Base-by-base conservation (phyloP, 2,329 filamentous ascomycete genomes). In the Diaporthe sp. region DNA sequence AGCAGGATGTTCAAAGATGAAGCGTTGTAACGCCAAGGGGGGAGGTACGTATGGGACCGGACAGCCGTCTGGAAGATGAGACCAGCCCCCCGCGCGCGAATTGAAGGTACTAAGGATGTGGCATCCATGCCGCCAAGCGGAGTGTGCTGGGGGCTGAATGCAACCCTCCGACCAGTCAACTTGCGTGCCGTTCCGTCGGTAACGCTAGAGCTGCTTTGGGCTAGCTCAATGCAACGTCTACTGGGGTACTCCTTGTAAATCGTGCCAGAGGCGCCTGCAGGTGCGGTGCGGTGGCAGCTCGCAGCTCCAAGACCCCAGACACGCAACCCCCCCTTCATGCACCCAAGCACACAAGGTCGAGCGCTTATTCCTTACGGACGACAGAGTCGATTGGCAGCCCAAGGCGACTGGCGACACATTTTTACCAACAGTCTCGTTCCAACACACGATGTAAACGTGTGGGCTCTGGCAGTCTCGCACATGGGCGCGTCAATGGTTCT, bases 321-420 rank as follows among this genome's bases (percentile, higher is more conserved):
- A 25, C 49, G 55, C 49, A 22, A 22, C 65, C 17, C 34, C 22
- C 37, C 49, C 46, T n/a, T 34, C 17, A 51, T 34, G 62, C 44
- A 25, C n/a, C 46, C 44, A 22, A 9, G 49, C 65, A 70, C 65
- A 22, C 65, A 31, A 60, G 71, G 60, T 53, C 25, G 37, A 72
- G 74, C 74, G 74, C 74, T 72, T 75, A 75, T 49, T 60, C 22
- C 55, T 58, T 44, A 62, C 46, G n/a, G 58, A 31, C 58, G 53
- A 60, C 55, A 25, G 31, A 31, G 57, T 62, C 31, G 34, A 73
- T 65, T 73, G 71, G 71, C 46, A 57, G 71, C 31, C 37, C 58
- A 65, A 39, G 46, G 37, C 46, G 58, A 73, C 49, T 44, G 19
- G 25, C 58, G 34, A 46, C 37, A 19, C 25, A 8, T 17, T 34